Evolutionary conservation across 225 moss, liverwort and hornwort genomes (phyloP).

Genomic region (Bryum argenteum): DNA sequence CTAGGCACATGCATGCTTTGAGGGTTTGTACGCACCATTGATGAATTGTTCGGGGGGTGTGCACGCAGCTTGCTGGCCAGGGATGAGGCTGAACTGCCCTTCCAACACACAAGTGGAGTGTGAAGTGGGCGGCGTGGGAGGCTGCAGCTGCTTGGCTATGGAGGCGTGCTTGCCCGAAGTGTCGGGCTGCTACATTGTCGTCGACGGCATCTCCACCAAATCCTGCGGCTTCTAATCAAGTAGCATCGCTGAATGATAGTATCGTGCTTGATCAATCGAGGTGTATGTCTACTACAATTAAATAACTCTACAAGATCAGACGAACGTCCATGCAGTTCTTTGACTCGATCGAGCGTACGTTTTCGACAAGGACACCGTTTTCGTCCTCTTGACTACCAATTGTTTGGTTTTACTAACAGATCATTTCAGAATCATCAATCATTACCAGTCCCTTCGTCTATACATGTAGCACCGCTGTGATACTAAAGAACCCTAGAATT

Average conservation of each 20-base stretch:
- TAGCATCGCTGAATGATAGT: not conserved
- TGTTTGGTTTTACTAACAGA: too few species aligned
- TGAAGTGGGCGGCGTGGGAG: constrained; percentile 43
- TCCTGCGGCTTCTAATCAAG: constrained; percentile 43
- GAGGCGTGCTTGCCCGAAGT: constrained; percentile 39
- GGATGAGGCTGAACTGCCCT: constrained; percentile 42
- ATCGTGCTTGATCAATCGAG: not conserved
- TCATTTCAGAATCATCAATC: too few species aligned
- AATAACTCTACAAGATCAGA: not conserved
- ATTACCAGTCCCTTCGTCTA: not conserved
- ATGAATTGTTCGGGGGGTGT: not conserved
- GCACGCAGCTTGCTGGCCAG: constrained; percentile 40
- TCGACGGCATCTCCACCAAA: constrained; percentile 35
- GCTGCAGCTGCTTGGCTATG: constrained; percentile 44
- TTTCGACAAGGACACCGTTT: too few species aligned
- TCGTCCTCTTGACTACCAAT: too few species aligned
- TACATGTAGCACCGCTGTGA: not conserved
- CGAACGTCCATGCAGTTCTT: too few species aligned
- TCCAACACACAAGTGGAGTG: constrained; percentile 43
- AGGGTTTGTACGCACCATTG: not conserved
- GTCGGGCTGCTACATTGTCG: constrained; percentile 36
- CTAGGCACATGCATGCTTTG: too few species aligned
- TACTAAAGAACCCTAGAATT: not conserved
- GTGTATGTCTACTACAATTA: constrained; percentile 19
- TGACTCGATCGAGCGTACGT: too few species aligned